Conservation (phyloP, 306 rosid species). For the Sicyos edulis region DNA sequence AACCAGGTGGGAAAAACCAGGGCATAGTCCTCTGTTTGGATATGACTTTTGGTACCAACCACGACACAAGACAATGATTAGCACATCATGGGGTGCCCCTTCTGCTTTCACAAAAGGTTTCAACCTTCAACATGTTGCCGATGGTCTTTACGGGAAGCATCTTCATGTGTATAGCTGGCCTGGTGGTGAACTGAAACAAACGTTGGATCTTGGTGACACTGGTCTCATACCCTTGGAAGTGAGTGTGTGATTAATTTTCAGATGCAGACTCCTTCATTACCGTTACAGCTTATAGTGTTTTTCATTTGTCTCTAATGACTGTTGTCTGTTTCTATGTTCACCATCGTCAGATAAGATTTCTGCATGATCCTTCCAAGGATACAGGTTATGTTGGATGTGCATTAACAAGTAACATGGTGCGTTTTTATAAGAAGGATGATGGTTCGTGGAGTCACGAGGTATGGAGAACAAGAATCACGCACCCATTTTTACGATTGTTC, state of each 20-base stretch:
- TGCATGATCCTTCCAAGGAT: constrained; percentile 91
- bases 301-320: neutral
- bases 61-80: constrained; percentile 78
- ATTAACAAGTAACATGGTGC: constrained; percentile 77
- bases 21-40: constrained; percentile 85
- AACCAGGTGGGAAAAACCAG: constrained; percentile 91
- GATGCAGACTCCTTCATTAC: neutral
- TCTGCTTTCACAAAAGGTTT: constrained; percentile 77
- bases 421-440: constrained; percentile 65
- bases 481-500: neutral
- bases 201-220: constrained; percentile 72
- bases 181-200: constrained; percentile 87
- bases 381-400: constrained; percentile 88
- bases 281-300: neutral
- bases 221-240: constrained; percentile 89
- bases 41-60: constrained; percentile 99
- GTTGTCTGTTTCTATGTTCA: neutral
- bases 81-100: constrained; percentile 99
- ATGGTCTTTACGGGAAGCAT: constrained; percentile 82
- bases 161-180: constrained; percentile 90
- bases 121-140: constrained; percentile 61
- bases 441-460: constrained; percentile 95
- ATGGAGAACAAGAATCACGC: constrained; percentile 18
- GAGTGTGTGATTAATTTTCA: constrained; percentile 20
- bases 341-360: constrained; percentile 62